These are phyloP conservation scores for Sugiyamaella grinbergsii DNA, from an alignment of 1,139 yeast genomes.

Conservation along the genomic window DNA sequence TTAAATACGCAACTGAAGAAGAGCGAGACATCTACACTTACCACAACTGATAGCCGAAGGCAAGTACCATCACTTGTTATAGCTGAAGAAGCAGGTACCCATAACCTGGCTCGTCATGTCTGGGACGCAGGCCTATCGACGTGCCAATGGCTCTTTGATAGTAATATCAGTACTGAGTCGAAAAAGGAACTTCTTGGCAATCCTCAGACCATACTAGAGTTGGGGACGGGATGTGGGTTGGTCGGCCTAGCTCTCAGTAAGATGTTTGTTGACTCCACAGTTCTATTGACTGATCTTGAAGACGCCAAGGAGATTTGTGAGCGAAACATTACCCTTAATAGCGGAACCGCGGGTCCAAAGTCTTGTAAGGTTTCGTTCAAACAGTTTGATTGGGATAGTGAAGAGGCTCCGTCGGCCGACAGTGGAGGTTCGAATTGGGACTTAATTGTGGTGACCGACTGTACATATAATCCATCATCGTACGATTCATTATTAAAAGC, in stretches of 20 bases:
- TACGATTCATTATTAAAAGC: slow-evolving; percentile 34
- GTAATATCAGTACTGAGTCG: neutral
- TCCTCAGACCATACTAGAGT: slow-evolving; percentile 22
- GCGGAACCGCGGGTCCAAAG: neutral
- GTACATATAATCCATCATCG: slow-evolving; percentile 38
- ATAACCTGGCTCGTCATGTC: slow-evolving; percentile 28
- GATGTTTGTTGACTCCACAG: neutral
- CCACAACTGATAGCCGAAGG: no score
- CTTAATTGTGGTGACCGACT: slow-evolving; percentile 38
- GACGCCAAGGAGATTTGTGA: slow-evolving; percentile 28
- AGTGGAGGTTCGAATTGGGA: no score
- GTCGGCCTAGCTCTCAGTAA: slow-evolving; percentile 24
- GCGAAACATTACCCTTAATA: slow-evolving; percentile 20
- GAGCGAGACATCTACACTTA: no score
- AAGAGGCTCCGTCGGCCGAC: no score
- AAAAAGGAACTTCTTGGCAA: neutral
- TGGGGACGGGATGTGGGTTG: slow-evolving; percentile 31
- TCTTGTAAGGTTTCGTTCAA: slow-evolving; percentile 15
- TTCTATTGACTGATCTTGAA: slow-evolving; percentile 25
- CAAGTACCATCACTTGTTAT: no score
- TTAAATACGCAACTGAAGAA: no score
- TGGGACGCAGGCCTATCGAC: slow-evolving; percentile 31
- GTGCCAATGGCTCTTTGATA: slow-evolving; percentile 15
- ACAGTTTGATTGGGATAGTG: slow-evolving; percentile 29
- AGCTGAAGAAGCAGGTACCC: slow-evolving; percentile 26